Evolutionary conservation across 352 stramenopile species (phyloP).

Genomic region (Globisporangium lucens): DNA sequence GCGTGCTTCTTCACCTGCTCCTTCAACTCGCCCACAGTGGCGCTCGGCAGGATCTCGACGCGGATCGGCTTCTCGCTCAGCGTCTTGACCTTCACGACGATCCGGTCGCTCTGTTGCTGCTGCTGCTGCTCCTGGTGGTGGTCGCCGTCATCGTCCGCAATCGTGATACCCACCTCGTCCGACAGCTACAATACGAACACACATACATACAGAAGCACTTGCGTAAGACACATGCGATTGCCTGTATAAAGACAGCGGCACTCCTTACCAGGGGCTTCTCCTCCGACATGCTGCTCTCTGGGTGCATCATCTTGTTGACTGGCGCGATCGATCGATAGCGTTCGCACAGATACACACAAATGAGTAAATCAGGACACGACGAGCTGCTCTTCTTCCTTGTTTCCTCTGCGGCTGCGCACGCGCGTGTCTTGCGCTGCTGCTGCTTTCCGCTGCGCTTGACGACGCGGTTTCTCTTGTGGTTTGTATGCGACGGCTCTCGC

Average conservation of each 20-base stretch:
- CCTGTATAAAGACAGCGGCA: not conserved
- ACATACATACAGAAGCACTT: not conserved
- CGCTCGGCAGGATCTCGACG: constrained; percentile 63
- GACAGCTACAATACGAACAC: constrained; percentile 29
- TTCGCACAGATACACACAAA: not conserved
- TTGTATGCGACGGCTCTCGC: not conserved
- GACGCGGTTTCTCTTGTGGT: constrained; percentile 12
- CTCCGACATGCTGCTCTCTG: constrained; percentile 17
- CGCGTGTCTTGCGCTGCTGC: constrained; percentile 6
- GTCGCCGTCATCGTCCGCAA: constrained; percentile 18
- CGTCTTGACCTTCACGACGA: constrained; percentile 84
- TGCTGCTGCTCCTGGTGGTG: constrained; percentile 13
- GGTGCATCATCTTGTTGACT: constrained; percentile 16
- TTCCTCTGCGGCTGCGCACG: not conserved
- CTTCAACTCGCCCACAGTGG: constrained; percentile 68
- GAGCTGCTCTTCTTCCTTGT: not conserved
- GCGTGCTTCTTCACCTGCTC: constrained; percentile 72
- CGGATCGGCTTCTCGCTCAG: constrained; percentile 82
- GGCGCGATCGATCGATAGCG: not conserved
- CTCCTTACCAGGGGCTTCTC: constrained; percentile 16
- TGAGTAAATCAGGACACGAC: not conserved
- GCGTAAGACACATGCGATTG: not conserved
- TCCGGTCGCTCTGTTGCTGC: constrained; percentile 37
- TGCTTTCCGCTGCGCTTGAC: constrained; percentile 4
- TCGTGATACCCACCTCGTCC: constrained; percentile 53